phyloP scores from a whole-genome alignment of 192 early-diverging fungal species.

The Kickxella alabastrina region DNA sequence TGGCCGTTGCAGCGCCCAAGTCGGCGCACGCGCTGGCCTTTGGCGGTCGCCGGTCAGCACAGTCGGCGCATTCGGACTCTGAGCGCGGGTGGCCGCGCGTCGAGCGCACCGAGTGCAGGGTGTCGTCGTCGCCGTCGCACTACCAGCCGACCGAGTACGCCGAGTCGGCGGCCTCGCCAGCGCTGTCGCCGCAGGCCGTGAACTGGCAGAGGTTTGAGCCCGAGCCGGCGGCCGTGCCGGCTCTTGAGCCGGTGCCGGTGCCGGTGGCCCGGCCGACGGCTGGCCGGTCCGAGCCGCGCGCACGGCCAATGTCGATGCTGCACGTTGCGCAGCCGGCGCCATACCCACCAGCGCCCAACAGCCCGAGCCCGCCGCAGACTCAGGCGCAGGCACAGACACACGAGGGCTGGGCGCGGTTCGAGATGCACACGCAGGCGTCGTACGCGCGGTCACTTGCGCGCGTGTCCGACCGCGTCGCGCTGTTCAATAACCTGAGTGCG shows the following conservation, averaged over 20 bases:
- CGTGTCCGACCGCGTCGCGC: slow-evolving; percentile 13
- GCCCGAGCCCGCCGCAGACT: slow-evolving; percentile 4
- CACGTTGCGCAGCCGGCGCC: slow-evolving; percentile 13
- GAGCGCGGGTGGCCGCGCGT: slow-evolving; percentile 1
- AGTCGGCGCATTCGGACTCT: not conserved
- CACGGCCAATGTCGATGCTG: slow-evolving; percentile 4
- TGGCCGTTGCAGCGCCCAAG: slow-evolving; percentile 5
- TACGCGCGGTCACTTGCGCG: slow-evolving; percentile 10
- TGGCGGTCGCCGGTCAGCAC: not conserved
- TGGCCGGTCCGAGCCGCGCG: not conserved
- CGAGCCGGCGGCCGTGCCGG: not conserved
- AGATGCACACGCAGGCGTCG: slow-evolving; percentile 16
- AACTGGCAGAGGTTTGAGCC: no score
- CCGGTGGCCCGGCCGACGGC: not conserved
- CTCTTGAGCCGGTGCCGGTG: not conserved
- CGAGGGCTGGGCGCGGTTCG: slow-evolving; percentile 4
- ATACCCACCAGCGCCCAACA: slow-evolving; percentile 14
- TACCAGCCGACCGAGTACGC: not conserved
- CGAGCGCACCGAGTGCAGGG: slow-evolving; percentile 1
- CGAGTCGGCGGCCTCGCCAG: slow-evolving; percentile 1
- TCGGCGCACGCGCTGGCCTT: not conserved
- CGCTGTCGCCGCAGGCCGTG: slow-evolving; percentile 4
- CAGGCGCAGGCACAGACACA: not conserved
- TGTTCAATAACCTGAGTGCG: slow-evolving; percentile 8
- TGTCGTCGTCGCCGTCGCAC: no score